Base-by-base conservation (phyloP, 2,329 filamentous ascomycete genomes). In the Kalmusia sp. region DNA sequence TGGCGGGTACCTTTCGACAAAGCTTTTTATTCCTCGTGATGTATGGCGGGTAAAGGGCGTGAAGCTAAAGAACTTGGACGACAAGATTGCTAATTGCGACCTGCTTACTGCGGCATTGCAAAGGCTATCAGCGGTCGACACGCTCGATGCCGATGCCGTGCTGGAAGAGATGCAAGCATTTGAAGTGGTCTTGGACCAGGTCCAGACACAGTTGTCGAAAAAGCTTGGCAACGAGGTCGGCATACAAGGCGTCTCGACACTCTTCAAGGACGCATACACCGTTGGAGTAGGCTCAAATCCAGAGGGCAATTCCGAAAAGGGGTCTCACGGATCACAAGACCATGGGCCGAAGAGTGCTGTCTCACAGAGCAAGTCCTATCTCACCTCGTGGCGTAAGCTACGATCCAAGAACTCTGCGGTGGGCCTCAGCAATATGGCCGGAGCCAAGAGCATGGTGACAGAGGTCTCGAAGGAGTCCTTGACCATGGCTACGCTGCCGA, bases 181-280 rank as follows among this genome's bases (percentile, higher is more conserved):
- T 4, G 95, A 99, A 73, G 82, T 82, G 31, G 84, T 97, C 25
- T 82, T 99, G 25, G 93, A 98, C 68, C 90, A 93, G 70, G 90
- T 93, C 0, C 93, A 97, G 72, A 77, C 81, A 0, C 82, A 84
- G 3, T 79, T 98, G 35, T 79, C 85, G 4, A 93, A 96, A 70
- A 96, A 92, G 68, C 83, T 99, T 3, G 93, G 95, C n/a, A 91
- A 83, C 67, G 95, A 99, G 61, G 95, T 99, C 9, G 95, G 95
- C 9, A 86, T 93, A 2, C 87, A 93, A 52, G 86, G 88, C 4
- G 84, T 88, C 2, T 81, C 84, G n/a, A 76, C 83, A 0, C 79
- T 96, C 43, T 96, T 96, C 77, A 92, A 88, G 69, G 88, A 91
- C 44, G 85, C 87, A 4, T 79, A 65, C 27, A 71, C 69, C 0